phyloP scores from a whole-genome alignment of 1,284 basidiomycete species.

The Neonothopanus nambi region DNA sequence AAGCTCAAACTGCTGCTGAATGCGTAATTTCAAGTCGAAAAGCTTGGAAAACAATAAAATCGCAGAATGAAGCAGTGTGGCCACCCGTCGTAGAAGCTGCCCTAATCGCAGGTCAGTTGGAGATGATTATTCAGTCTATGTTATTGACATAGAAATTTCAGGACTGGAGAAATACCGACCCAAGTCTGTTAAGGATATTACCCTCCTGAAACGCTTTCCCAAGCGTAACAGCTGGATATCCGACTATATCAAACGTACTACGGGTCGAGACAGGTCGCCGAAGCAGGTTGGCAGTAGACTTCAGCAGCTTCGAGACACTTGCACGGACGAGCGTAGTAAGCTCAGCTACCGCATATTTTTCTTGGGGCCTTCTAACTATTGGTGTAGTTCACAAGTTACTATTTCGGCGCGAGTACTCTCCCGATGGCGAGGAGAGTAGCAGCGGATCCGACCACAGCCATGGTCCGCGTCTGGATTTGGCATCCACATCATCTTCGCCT shows the following conservation, averaged over 20 bases:
- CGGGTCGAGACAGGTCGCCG: constrained; percentile 49
- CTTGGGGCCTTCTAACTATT: not conserved
- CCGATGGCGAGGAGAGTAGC: not conserved
- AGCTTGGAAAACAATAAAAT: constrained; percentile 56
- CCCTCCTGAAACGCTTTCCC: constrained; percentile 50
- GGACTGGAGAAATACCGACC: constrained; percentile 52
- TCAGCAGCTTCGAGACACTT: constrained; percentile 58
- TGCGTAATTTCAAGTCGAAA: constrained; percentile 51
- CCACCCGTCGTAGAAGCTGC: constrained; percentile 53
- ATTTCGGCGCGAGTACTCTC: not conserved
- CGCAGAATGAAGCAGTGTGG: constrained; percentile 55
- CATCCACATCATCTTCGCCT: not conserved
- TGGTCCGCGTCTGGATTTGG: not conserved
- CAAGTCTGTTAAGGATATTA: constrained; percentile 41
- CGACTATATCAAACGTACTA: constrained; percentile 48
- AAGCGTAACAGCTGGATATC: constrained; percentile 57
- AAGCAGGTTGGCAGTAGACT: constrained; percentile 63
- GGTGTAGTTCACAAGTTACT: not conserved
- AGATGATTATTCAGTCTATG: not conserved
- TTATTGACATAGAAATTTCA: constrained; percentile 21
- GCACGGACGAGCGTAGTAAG: constrained; percentile 49
- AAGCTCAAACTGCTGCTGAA: constrained; percentile 17
- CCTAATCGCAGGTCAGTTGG: constrained; percentile 49
- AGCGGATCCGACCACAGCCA: not conserved
- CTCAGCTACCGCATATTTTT: constrained; percentile 14